These are phyloP conservation scores for Claviceps sp. DNA, from an alignment of 2,329 filamentous ascomycete species.

Conservation along the genomic window DNA sequence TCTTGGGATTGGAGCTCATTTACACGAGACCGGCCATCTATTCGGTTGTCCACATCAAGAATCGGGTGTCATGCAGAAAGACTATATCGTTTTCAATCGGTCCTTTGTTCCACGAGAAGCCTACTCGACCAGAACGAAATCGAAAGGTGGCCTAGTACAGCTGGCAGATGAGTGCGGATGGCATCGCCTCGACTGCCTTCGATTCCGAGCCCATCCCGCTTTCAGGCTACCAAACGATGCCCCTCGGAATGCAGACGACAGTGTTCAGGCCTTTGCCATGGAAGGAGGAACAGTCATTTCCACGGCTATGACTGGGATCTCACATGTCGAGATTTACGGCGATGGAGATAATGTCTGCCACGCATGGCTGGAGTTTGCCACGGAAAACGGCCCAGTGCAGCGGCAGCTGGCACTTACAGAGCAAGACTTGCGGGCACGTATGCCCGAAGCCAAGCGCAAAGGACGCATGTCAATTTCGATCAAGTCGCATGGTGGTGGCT, in stretches of 20 bases:
- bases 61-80: constrained; percentile 80
- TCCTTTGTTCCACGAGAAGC: constrained; percentile 72
- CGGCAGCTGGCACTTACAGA: constrained; percentile 66
- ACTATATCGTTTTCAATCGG: constrained; percentile 74
- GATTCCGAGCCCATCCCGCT: constrained; percentile 81
- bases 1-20: constrained; percentile 81
- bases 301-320: constrained; percentile 68
- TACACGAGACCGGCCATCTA: constrained; percentile 82
- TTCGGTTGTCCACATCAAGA: constrained; percentile 86
- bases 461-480: constrained; percentile 57
- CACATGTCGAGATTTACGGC: constrained; percentile 70
- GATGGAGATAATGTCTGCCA: constrained; percentile 73
- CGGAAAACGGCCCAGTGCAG: constrained; percentile 48
- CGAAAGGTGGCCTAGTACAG: constrained; percentile 62
- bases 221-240: constrained; percentile 74
- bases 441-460: constrained; percentile 63
- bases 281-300: constrained; percentile 65
- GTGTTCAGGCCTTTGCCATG: constrained; percentile 75
- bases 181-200: constrained; percentile 80
- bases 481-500: constrained; percentile 63
- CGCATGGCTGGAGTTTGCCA: constrained; percentile 67
- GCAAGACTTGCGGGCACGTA: constrained; percentile 52
- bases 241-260: constrained; percentile 50
- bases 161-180: constrained; percentile 76
- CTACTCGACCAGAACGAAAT: constrained; percentile 76